A percentile compares a stretch with the other conserved stretches of the same genome.
Conservation (phyloP, 202 grass and related monocot genomes). For the Zizania palustris region DNA sequence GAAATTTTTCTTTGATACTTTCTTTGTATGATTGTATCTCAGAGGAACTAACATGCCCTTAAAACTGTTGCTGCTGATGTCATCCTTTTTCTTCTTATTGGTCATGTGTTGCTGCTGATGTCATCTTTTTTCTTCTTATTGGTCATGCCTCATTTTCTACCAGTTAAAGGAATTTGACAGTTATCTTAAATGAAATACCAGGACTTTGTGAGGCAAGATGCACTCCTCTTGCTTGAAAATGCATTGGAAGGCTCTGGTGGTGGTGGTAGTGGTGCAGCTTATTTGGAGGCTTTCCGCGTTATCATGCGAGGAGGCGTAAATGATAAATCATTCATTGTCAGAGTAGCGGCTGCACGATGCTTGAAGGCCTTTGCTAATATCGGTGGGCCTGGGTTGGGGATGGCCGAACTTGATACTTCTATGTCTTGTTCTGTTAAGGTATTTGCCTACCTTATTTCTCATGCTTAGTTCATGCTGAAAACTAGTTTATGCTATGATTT, state of each 20-base stretch:
- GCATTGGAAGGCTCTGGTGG: constrained; percentile 90
- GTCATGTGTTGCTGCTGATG: no score
- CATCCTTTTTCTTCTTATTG: constrained; percentile 5
- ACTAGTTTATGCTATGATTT: constrained; percentile 19
- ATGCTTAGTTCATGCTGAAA: constrained; percentile 31
- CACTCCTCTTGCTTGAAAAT: constrained; percentile 89
- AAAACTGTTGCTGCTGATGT: constrained; percentile 22
- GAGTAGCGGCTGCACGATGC: constrained; percentile 86
- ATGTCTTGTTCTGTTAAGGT: constrained; percentile 93
- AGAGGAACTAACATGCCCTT: not conserved
- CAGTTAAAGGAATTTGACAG: constrained; percentile 36
- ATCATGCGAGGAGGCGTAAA: constrained; percentile 81
- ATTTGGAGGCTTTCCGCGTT: constrained; percentile 84
- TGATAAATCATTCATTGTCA: constrained; percentile 91
- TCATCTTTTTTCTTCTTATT: constrained; percentile 11
- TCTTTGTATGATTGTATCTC: constrained; percentile 34
- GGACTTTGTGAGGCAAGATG: constrained; percentile 98
- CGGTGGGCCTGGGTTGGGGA: constrained; percentile 78
- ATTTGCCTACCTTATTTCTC: constrained; percentile 37
- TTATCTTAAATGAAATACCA: constrained; percentile 43
- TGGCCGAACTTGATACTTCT: constrained; percentile 83
- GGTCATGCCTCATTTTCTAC: constrained; percentile 39
- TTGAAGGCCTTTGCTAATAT: constrained; percentile 92
- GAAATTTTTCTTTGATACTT: constrained; percentile 5
- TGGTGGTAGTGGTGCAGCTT: constrained; percentile 64